Evolutionary conservation across 495 filamentous ascomycete species (phyloP).

Genomic region (Niebla homalea): DNA sequence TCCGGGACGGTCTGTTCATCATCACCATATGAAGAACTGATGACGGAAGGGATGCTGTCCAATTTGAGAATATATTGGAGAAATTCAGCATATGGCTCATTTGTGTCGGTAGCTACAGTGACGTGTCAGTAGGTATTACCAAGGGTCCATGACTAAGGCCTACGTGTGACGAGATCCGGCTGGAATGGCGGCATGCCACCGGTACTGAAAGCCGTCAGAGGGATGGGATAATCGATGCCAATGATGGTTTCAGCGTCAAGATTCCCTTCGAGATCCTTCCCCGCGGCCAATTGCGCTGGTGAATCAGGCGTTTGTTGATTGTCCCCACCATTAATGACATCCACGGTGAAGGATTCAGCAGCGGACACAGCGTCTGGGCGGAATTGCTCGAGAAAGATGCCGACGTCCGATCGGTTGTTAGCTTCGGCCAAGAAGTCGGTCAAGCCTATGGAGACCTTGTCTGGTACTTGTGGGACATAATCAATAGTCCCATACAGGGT

Average conservation of each 20-base stretch:
- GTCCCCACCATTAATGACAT: constrained; percentile 26
- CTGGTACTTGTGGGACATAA: constrained; percentile 30
- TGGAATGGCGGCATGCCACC: constrained; percentile 48
- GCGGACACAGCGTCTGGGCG: constrained; percentile 32
- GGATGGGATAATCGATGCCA: constrained; percentile 42
- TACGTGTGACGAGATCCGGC: constrained; percentile 36
- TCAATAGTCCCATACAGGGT: constrained; percentile 41
- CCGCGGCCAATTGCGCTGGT: constrained; percentile 16
- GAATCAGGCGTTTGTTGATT: constrained; percentile 26
- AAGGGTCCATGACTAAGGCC: not conserved
- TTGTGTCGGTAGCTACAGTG: constrained; percentile 43
- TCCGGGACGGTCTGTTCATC: constrained; percentile 64
- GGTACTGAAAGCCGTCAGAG: constrained; percentile 54
- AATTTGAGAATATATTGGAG: constrained; percentile 46
- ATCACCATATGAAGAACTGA: constrained; percentile 73
- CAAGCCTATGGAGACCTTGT: constrained; percentile 33
- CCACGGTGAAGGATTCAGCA: constrained; percentile 30
- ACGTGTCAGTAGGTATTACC: constrained; percentile 6
- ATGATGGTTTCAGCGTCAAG: constrained; percentile 35
- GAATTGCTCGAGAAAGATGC: constrained; percentile 33
- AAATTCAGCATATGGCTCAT: constrained; percentile 67
- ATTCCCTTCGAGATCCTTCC: constrained; percentile 28
- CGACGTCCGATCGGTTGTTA: constrained; percentile 36
- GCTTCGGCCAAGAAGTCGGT: constrained; percentile 38
- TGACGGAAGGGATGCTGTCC: constrained; percentile 51